These are phyloP conservation scores for Endoconidiophora laricicola DNA, from an alignment of 2,329 filamentous ascomycete species.

Conservation along the genomic window DNA sequence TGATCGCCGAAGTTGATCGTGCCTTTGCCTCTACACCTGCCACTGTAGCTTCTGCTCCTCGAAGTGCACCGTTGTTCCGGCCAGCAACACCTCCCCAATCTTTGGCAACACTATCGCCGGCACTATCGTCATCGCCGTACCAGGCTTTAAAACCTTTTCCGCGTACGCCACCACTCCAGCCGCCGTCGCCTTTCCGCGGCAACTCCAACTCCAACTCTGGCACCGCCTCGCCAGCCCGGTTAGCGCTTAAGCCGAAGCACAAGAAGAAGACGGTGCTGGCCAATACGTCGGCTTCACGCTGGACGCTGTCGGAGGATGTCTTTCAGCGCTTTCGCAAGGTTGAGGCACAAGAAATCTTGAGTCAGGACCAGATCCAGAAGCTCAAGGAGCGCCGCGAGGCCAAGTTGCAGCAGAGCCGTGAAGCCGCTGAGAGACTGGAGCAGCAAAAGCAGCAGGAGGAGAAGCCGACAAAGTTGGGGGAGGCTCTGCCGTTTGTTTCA, in stretches of 20 bases:
- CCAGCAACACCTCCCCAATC: not conserved
- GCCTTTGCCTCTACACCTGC: not conserved
- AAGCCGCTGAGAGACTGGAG: constrained; percentile 13
- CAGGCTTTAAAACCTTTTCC: constrained; percentile 4
- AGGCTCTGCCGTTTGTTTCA: not conserved
- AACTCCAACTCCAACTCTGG: not conserved
- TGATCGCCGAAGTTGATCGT: constrained; percentile 2
- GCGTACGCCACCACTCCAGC: not conserved
- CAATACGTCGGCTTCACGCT: constrained; percentile 22
- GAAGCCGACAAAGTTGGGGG: constrained; percentile 19
- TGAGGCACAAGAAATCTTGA: constrained; percentile 43
- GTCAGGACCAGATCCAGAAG: constrained; percentile 33
- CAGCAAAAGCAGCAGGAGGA: not conserved
- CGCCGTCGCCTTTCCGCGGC: not conserved
- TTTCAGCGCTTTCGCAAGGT: constrained; percentile 36
- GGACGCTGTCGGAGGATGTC: constrained; percentile 39
- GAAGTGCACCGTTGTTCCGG: constrained; percentile 8
- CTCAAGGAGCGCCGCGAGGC: constrained; percentile 23
- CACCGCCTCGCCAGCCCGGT: too few species aligned
- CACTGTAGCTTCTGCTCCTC: constrained; percentile 3
- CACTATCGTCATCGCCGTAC: not conserved
- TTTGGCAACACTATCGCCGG: not conserved
- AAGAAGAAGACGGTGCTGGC: constrained; percentile 5
- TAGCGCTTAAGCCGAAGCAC: constrained; percentile 4
- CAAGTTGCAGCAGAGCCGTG: not conserved